Evolutionary conservation across 2,329 filamentous ascomycete genomes (phyloP).

Genomic region (Sporothrix brunneoviolacea): DNA sequence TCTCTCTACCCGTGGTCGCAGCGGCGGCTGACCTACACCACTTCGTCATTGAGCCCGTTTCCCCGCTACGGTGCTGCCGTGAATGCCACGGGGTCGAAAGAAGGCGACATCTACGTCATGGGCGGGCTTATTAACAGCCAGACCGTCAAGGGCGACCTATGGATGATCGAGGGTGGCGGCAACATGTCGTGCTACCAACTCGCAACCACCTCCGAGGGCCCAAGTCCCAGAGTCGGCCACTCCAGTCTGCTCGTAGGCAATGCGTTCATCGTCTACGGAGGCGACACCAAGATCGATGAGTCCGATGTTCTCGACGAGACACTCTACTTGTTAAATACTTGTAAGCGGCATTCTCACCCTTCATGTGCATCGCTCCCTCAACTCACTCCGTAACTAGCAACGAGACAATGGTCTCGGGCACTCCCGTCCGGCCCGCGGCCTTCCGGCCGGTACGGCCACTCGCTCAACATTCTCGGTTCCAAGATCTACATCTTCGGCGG

Average conservation of each 20-base stretch:
- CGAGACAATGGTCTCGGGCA: constrained; percentile 94
- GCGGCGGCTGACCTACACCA: constrained; percentile 76
- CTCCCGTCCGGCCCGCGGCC: constrained; percentile 80
- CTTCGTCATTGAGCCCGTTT: constrained; percentile 77
- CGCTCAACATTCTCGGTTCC: constrained; percentile 90
- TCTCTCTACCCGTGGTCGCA: constrained; percentile 96
- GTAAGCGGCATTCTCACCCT: constrained; percentile 63
- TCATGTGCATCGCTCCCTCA: background rate
- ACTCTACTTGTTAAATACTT: constrained; percentile 92
- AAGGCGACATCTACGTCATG: constrained; percentile 97
- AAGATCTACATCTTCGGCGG: constrained; percentile 98
- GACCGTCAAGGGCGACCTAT: constrained; percentile 92
- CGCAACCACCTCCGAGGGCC: constrained; percentile 85
- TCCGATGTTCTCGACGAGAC: constrained; percentile 89
- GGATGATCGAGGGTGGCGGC: constrained; percentile 90
- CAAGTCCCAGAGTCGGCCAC: constrained; percentile 90
- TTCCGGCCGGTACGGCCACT: constrained; percentile 89
- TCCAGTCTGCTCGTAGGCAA: constrained; percentile 92
- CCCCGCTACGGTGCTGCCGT: constrained; percentile 95
- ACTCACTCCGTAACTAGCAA: constrained; percentile 52
- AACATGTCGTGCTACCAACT: constrained; percentile 88
- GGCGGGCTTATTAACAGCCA: constrained; percentile 91
- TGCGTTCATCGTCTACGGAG: constrained; percentile 97
- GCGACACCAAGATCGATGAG: constrained; percentile 96
- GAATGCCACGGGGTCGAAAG: constrained; percentile 86